phyloP scores from a whole-genome alignment of 2,329 filamentous ascomycete species.

The Trichoderma simmonsii region DNA sequence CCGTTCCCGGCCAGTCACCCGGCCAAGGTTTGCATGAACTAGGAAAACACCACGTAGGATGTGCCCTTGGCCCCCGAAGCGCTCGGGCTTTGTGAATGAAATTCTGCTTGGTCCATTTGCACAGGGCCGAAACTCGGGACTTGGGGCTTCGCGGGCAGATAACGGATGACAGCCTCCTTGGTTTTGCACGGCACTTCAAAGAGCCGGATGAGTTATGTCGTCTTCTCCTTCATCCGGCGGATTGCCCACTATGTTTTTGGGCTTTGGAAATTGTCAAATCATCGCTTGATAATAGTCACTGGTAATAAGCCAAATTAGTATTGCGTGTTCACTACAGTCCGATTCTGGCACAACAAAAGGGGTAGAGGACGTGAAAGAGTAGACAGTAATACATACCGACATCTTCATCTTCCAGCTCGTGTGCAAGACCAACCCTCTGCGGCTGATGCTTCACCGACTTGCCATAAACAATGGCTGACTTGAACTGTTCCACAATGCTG shows the following conservation, averaged over 20 bases:
- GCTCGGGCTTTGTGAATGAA: neutral
- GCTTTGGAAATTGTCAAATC: conserved; percentile 28
- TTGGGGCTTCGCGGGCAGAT: neutral
- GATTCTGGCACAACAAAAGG: neutral
- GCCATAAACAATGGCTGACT: conserved; percentile 91
- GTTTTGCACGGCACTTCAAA: neutral
- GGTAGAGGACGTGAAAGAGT: conserved; percentile 2
- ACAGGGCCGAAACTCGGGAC: neutral
- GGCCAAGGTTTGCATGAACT: neutral
- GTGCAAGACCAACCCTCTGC: conserved; percentile 84
- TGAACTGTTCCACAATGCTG: conserved; percentile 93
- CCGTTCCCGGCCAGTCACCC: neutral
- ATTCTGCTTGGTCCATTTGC: neutral
- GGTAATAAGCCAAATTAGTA: neutral
- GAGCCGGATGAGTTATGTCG: neutral
- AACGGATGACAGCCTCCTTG: neutral
- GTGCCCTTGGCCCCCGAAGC: neutral
- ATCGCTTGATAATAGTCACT: conserved; percentile 66
- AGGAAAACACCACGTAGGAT: neutral
- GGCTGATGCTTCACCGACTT: conserved; percentile 99
- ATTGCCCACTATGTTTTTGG: conserved; percentile 9
- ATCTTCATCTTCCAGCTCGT: conserved; percentile 94
- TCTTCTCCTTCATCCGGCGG: conserved; percentile 2
- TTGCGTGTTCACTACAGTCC: neutral
- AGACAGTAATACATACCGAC: conserved; percentile 66